These are phyloP conservation scores for Blakeslea trispora DNA, from an alignment of 371 early-diverging fungal species.

Conservation along the genomic window DNA sequence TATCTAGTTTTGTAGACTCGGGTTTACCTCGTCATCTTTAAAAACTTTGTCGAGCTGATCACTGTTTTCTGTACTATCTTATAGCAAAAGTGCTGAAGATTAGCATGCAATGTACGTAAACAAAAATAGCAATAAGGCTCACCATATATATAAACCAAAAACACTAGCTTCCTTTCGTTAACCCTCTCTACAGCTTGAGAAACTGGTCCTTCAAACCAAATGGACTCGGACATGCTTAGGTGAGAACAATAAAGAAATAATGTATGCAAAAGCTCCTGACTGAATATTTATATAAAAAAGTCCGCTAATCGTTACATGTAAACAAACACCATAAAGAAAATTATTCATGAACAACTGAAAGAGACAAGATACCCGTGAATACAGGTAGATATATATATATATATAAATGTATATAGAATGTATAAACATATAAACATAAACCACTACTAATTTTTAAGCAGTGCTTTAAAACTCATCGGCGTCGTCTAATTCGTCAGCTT, in stretches of 20 bases:
- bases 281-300: too few species aligned
- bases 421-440: background rate
- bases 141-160: constrained; percentile 18
- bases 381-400: too few species aligned
- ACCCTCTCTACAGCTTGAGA: constrained; percentile 14
- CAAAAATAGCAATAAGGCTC: background rate
- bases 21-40: constrained; percentile 3
- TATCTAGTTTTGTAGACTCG: background rate
- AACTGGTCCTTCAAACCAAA: constrained; percentile 16
- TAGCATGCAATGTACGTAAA: background rate
- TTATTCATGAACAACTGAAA: too few species aligned
- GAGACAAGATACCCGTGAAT: too few species aligned
- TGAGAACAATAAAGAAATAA: background rate
- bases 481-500: constrained; percentile 44
- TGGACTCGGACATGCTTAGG: background rate
- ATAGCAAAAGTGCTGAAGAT: background rate
- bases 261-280: too few species aligned
- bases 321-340: too few species aligned
- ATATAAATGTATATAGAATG: background rate
- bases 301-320: too few species aligned
- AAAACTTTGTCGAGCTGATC: constrained; percentile 6
- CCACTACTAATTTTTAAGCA: background rate
- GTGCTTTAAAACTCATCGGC: constrained; percentile 42
- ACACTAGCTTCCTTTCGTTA: constrained; percentile 2
- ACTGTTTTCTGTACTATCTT: constrained; percentile 15